Evolutionary conservation across 352 stramenopile genomes (phyloP), one percentile per base, ranked within the genome.

Genomic region (Sclerospora graminicola): DNA sequence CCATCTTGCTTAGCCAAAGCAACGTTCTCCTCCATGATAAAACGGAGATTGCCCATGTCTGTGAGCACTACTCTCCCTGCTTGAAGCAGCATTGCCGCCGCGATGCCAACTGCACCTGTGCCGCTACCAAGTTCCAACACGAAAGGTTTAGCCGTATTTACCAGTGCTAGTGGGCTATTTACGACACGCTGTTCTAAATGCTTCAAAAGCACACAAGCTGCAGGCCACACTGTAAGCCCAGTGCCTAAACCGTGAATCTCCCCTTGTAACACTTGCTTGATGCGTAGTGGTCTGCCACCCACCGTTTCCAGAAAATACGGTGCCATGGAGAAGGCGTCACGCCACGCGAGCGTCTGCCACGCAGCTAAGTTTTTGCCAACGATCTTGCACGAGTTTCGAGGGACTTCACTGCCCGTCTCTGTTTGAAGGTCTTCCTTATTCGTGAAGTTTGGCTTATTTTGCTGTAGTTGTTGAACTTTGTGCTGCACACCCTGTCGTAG

Each of bases 41-140:
- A 89, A 21, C 94, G 64, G 10, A 97, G 59, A 32, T 81, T 82
- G 39, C 77, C 70, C 44, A 96, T 70, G 60, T 98, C 92, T 0
- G 90, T 97, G 42, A 96, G 69, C 32, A 93, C 71, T 8, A 97
- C 89, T 31, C 69, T 60, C 8, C 59, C 54, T 29, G 52, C 48
- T 14, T 73, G 77, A 31, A 89, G 78, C 13, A 98, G 67, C 55
- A 96, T 80, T 4, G 77, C 82, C 4, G 82, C 80, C 1, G 83
- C 88, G 29, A 98, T 78, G 8, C 83, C 88, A 23, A 95, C 89
- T 0, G 92, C 75, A 8, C 91, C 89, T 0, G 94, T 97, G 26
- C 92, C 89, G 29, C 81, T 86, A 26, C 91, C 93, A 4, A 98
- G 60, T 60, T 97, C 91, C 13, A 96, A 52, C 16, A 97, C 70